Evolutionary conservation across 2,329 filamentous ascomycete species (phyloP).

Genomic region (Penicillium hordei): DNA sequence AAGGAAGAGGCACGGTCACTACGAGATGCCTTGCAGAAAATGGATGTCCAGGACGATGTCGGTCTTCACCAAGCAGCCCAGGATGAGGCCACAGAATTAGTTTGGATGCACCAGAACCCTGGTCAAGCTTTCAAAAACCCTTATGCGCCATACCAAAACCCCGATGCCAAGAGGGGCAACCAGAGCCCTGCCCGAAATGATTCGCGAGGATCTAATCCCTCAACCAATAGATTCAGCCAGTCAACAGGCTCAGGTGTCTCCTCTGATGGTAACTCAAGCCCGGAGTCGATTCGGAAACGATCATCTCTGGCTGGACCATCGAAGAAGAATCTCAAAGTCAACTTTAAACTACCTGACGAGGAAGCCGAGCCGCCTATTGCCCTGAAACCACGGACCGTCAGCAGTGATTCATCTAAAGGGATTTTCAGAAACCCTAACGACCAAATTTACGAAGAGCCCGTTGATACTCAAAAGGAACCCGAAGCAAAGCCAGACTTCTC

Average conservation of each 20-base stretch:
- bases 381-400: constrained; percentile 33
- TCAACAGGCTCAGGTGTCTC: constrained; percentile 20
- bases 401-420: constrained; percentile 45
- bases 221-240: constrained; percentile 16
- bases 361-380: constrained; percentile 17
- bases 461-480: constrained; percentile 43
- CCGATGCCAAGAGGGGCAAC: constrained; percentile 44
- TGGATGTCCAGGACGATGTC: constrained; percentile 57
- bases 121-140: constrained; percentile 51
- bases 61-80: constrained; percentile 58
- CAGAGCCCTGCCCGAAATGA: constrained; percentile 36
- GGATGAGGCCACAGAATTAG: constrained; percentile 63
- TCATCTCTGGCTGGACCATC: constrained; percentile 27
- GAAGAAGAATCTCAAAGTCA: constrained; percentile 42
- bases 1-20: constrained; percentile 59
- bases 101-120: constrained; percentile 63
- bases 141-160: constrained; percentile 48
- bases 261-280: constrained; percentile 22
- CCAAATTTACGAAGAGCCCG: constrained; percentile 82
- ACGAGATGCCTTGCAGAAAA: constrained; percentile 57
- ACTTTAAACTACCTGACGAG: constrained; percentile 40
- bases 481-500: constrained; percentile 28
- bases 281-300: constrained; percentile 18
- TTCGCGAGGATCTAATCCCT: neutral
- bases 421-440: constrained; percentile 61